Evolutionary conservation across 495 filamentous ascomycete genomes (phyloP).

Genomic region (Aspergillus asperescens): DNA sequence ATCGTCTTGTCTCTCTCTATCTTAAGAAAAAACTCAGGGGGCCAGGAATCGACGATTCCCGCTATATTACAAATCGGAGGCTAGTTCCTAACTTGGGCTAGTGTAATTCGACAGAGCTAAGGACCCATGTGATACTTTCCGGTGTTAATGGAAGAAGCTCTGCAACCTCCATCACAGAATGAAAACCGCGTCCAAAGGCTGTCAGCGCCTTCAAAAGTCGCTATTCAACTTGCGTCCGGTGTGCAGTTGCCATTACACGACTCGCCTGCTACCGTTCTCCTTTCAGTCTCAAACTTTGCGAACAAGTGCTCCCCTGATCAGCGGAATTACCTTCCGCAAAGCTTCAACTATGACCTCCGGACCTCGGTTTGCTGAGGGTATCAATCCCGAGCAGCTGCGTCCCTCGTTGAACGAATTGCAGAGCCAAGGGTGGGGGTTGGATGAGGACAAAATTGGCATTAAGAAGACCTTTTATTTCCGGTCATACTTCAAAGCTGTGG

Average conservation of each 20-base stretch:
- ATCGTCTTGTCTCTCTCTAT: too few relatives aligned
- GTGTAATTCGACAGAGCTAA: too few relatives aligned
- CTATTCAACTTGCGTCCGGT: neutral
- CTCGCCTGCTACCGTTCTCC: neutral
- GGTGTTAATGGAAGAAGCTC: neutral
- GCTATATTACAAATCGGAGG: too few relatives aligned
- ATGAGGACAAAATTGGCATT: slow-evolving; percentile 34
- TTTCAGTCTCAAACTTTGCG: neutral
- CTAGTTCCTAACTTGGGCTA: too few relatives aligned
- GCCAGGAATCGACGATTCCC: too few relatives aligned
- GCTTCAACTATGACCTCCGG: slow-evolving; percentile 18
- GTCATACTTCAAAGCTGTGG: slow-evolving; percentile 43
- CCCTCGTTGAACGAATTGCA: slow-evolving; percentile 24
- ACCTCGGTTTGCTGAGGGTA: slow-evolving; percentile 34
- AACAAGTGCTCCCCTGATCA: neutral
- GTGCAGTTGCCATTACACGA: neutral
- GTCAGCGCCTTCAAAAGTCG: neutral
- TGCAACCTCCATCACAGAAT: slow-evolving; percentile 1
- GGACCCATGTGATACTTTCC: neutral
- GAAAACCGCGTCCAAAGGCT: slow-evolving; percentile 8
- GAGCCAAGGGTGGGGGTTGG: slow-evolving; percentile 35
- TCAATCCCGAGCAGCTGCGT: slow-evolving; percentile 26
- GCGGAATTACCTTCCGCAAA: slow-evolving; percentile 15
- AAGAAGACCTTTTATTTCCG: slow-evolving; percentile 45
- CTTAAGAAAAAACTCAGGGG: too few relatives aligned